Conservation (phyloP, 2,329 filamentous ascomycete genomes). For the Neopestalotiopsis rosae region DNA sequence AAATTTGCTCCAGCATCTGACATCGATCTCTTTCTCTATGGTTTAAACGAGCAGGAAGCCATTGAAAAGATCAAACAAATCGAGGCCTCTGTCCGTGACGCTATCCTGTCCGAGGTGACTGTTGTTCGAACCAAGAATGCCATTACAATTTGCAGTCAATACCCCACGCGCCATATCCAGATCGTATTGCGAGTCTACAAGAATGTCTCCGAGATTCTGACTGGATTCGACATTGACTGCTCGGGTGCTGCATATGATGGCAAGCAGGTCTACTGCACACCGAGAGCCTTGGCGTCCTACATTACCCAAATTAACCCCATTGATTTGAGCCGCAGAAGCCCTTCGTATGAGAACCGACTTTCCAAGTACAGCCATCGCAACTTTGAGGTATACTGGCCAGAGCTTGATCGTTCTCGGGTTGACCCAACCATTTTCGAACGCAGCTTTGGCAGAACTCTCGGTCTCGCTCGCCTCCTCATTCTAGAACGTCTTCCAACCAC, state of each 20-base stretch:
- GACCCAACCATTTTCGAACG: conserved; percentile 89
- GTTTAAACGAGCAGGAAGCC: conserved; percentile 76
- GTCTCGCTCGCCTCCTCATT: conserved; percentile 79
- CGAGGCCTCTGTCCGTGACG: conserved; percentile 75
- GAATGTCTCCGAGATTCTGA: conserved; percentile 81
- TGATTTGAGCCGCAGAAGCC: conserved; percentile 79
- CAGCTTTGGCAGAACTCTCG: conserved; percentile 76
- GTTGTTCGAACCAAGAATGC: conserved; percentile 87
- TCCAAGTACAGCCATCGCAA: conserved; percentile 85
- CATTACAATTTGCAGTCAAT: conserved; percentile 81
- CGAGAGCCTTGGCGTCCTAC: conserved; percentile 77
- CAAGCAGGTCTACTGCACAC: conserved; percentile 78
- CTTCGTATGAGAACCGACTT: conserved; percentile 85
- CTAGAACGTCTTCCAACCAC: conserved; percentile 78
- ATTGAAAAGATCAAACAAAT: conserved; percentile 86
- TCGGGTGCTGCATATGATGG: conserved; percentile 83
- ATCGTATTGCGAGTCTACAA: conserved; percentile 88
- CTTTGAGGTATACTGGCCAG: conserved; percentile 83
- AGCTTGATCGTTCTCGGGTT: conserved; percentile 74
- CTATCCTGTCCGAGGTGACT: conserved; percentile 81
- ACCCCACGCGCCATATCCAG: conserved; percentile 81
- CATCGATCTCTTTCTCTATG: conserved; percentile 86
- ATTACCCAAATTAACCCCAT: conserved; percentile 84
- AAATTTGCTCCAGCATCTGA: conserved; percentile 83
- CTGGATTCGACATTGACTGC: conserved; percentile 88